phyloP scores from a whole-genome alignment of 768 basidiomycete genomes.

The Serendipita sp. region DNA sequence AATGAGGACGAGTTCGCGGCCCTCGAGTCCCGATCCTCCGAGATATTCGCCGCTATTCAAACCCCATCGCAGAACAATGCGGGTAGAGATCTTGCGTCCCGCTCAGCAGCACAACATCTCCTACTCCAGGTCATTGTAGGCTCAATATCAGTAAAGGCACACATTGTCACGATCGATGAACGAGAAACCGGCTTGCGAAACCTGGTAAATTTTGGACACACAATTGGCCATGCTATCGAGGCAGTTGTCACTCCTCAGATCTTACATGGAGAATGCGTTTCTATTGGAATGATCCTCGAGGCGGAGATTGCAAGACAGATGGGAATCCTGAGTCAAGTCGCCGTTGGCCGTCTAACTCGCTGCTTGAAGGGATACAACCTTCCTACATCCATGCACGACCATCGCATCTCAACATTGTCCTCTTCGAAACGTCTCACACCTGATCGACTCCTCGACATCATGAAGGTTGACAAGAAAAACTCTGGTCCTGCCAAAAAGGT shows the following conservation, averaged over 20 bases:
- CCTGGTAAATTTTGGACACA: conserved; percentile 98
- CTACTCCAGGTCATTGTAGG: conserved; percentile 83
- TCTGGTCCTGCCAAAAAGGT: conserved; percentile 83
- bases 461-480: conserved; percentile 97
- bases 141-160: conserved; percentile 87
- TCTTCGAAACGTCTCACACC: conserved; percentile 58
- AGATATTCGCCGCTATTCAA: conserved; percentile 75
- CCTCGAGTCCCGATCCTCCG: conserved; percentile 70
- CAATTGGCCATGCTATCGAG: conserved; percentile 96
- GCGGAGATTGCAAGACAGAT: conserved; percentile 82
- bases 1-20: conserved; percentile 74
- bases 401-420: conserved; percentile 57
- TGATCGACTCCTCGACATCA: conserved; percentile 73
- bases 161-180: conserved; percentile 94
- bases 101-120: conserved; percentile 60
- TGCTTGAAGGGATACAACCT: conserved; percentile 84
- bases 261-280: conserved; percentile 92
- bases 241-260: conserved; percentile 85
- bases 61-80: conserved; percentile 43
- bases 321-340: conserved; percentile 80
- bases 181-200: conserved; percentile 93
- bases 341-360: conserved; percentile 74
- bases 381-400: conserved; percentile 64
- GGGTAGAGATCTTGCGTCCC: conserved; percentile 42
- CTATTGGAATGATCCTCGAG: conserved; percentile 92